Conservation (phyloP, 768 basidiomycete genomes). For the Melanogaster broomeanus region DNA sequence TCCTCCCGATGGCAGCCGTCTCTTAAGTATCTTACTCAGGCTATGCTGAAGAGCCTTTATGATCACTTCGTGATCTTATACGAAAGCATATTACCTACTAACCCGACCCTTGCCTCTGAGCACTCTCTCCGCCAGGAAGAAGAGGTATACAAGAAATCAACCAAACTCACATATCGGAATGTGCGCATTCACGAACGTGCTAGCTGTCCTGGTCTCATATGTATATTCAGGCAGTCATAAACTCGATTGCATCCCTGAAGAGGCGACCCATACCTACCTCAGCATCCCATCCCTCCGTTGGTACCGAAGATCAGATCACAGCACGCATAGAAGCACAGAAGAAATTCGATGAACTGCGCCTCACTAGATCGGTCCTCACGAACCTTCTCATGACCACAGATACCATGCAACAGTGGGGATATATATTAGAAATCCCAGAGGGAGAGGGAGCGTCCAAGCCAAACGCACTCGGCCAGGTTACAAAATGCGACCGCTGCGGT, state of each 20-base stretch:
- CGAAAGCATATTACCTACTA: conserved; percentile 47
- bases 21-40: conserved; percentile 37
- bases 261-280: conserved; percentile 56
- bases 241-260: conserved; percentile 52
- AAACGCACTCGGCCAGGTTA: conserved; percentile 57
- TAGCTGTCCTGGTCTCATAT: conserved; percentile 10
- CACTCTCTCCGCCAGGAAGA: conserved; percentile 83
- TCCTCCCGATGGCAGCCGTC: no score
- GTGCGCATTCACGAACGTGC: conserved; percentile 40
- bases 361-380: conserved; percentile 56
- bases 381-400: conserved; percentile 59
- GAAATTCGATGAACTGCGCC: conserved; percentile 49
- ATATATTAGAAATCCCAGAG: conserved; percentile 66
- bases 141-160: conserved; percentile 73
- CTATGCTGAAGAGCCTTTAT: conserved; percentile 74
- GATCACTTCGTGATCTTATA: conserved; percentile 76
- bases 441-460: conserved; percentile 67
- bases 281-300: conserved; percentile 69
- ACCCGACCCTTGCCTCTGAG: conserved; percentile 68
- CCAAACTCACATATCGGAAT: conserved; percentile 81
- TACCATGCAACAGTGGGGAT: conserved; percentile 67
- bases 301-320: conserved; percentile 67
- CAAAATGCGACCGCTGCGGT: conserved; percentile 80
- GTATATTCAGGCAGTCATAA: conserved; percentile 48
- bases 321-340: conserved; percentile 57